These are phyloP conservation scores for Piper betle DNA, from an alignment of 164 flowering plant species.

Conservation along the genomic window DNA sequence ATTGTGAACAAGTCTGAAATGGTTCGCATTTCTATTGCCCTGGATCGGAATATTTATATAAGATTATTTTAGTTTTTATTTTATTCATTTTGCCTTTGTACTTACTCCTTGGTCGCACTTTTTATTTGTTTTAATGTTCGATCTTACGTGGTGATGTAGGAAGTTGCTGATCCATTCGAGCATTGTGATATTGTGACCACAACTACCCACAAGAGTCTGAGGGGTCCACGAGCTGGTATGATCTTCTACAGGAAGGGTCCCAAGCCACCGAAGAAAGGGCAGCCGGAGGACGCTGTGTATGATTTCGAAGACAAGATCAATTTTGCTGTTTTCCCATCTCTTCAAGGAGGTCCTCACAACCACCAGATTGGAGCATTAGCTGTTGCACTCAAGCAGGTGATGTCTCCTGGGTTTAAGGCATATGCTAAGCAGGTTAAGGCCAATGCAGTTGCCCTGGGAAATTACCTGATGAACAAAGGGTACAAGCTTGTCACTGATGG, in stretches of 20 bases:
- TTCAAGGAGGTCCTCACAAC: conserved; percentile 99
- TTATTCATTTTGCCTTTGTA: too few species aligned
- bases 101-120: too few species aligned
- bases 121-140: too few species aligned
- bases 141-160: conserved; percentile 27
- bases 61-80: too few species aligned
- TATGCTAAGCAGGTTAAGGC: conserved; percentile 98
- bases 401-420: conserved; percentile 80
- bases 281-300: conserved; percentile 88
- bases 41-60: too few species aligned
- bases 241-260: conserved; percentile 99
- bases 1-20: too few species aligned
- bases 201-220: conserved; percentile 96
- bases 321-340: conserved; percentile 96
- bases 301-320: conserved; percentile 95
- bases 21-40: too few species aligned
- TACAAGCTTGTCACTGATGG: conserved; percentile 95
- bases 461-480: conserved; percentile 82
- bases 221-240: conserved; percentile 99
- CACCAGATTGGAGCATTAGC: conserved; percentile 99
- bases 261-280: conserved; percentile 97
- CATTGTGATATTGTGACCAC: conserved; percentile 93
- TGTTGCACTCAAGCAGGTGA: conserved; percentile 86
- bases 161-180: conserved; percentile 94
- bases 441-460: conserved; percentile 92